Evolutionary conservation across 352 stramenopile species (phyloP), one percentile per base, ranked within the genome.

Genomic region (Globisporangium megalacanthum): DNA sequence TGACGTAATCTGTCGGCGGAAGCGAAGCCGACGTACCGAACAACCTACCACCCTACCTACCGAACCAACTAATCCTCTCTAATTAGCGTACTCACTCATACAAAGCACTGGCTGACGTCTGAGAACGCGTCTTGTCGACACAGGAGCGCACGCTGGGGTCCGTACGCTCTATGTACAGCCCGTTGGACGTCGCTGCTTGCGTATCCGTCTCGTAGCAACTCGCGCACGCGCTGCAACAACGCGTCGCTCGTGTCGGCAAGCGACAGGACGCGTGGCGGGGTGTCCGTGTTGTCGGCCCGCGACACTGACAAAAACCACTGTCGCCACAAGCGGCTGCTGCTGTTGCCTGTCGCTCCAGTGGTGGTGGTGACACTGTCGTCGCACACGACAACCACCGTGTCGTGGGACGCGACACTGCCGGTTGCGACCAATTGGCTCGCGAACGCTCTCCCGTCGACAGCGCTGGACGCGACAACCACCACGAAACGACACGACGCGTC

Each of bases 141-240:
- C 15, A 68, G 39, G 11, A 83, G 67, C 19, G 73, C 55, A 35
- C 63, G 69, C 56, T 91, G 81, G 10, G 73, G 64, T 10, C 81
- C 81, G 37, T 69, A 79, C 4, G 61, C 44, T 57, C 51, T 14
- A 55, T 78, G 73, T 17, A 85, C 53, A n/a, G 54, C 58, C n/a
- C 47, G 56, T 36, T 92, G 81, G 36, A 89, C 73, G 11, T 35
- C 35, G 0, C 53, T 52, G 1, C 64, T 22, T 1, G 60, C 45
- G n/a, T 49, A 50, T 1, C 69, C 75, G 19, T 58, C 56, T 1
- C 77, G 75, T 41, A 88, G n/a, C 25, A 75, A 58, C 49, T 72
- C 51, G 46, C 81, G 81, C 20, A 89, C 69, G 2, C 54, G 56
- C 57, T 87, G 75, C 6, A 92, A 59, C 9, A 82, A 68, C 14